Evolutionary conservation across 1,284 basidiomycete genomes (phyloP), one percentile per base, ranked within the genome.

Genomic region (Heimioporus retisporus): DNA sequence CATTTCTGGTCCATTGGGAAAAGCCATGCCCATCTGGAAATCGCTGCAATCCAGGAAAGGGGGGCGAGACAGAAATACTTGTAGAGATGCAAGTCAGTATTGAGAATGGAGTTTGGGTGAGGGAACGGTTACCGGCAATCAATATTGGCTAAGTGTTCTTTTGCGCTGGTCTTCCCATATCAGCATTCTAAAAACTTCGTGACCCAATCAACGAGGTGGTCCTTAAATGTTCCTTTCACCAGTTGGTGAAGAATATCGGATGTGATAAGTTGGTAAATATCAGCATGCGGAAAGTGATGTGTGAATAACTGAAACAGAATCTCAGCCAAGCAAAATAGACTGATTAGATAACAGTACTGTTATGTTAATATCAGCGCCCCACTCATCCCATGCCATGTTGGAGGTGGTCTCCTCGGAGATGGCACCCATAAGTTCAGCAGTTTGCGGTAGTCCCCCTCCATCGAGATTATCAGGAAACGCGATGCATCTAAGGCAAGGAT

Each of bases 21-120:
- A 69, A 70, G 13, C 68, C 55, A 2, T 16, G 13, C 2, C 68
- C 65, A 25, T 69, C 60, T 4, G 61, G 61, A 51, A 69, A 69
- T 48, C 40, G 4, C 8, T 48, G 1, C 21, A 69, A 48, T 18
- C 54, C 64, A 31, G 60, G 63, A 62, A 69, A 69, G 3, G 60
- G 25, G 0, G 64, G 63, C 2, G 15, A 40, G 8, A 51, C 25
- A 21, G 64, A 40, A 28, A 69, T 69, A 6, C 56, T 69, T n/a
- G 21, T 18, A 35, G 6, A 8, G 13, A 59, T 10, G 35, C 18
- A 19, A 56, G 10, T 43, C n/a, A 44, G 28, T 35, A 48, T 50
- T 18, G 11, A 23, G 10, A 31, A 4, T 42, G 18, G 35, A 42
- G 11, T 56, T 23, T 56, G n/a, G 40, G 25, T 48, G 46, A 48